Evolutionary conservation across 139 green algal species (phyloP).

Genomic region (Chlorokybus atmophyticus): DNA sequence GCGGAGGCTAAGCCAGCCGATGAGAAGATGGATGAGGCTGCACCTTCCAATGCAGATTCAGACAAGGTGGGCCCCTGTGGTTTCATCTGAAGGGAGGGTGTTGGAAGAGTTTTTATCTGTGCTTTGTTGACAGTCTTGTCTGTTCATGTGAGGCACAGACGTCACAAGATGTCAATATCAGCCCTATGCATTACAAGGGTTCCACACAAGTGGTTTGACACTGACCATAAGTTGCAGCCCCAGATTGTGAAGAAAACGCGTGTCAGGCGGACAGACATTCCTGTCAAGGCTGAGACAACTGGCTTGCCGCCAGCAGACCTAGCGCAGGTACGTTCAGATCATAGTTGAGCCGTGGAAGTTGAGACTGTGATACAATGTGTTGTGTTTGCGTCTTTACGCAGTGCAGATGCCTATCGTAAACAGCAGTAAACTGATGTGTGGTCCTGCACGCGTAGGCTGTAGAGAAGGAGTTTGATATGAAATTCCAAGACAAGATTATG

Average conservation of each 20-base stretch:
- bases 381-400: too few relatives aligned
- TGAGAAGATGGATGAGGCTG: conserved; percentile 31
- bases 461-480: conserved; percentile 53
- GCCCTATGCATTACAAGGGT: too few relatives aligned
- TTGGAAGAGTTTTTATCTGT: not conserved
- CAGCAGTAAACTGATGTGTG: too few relatives aligned
- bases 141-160: conserved; percentile 1
- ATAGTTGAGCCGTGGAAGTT: too few relatives aligned
- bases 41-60: conserved; percentile 41
- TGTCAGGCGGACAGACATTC: conserved; percentile 46
- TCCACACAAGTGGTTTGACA: too few relatives aligned
- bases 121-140: conserved; percentile 2
- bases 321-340: too few relatives aligned
- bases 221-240: conserved; percentile 9
- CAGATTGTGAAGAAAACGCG: conserved; percentile 45
- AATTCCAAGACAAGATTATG: conserved; percentile 62
- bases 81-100: not conserved
- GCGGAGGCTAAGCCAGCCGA: conserved; percentile 7
- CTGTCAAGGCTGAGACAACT: conserved; percentile 10
- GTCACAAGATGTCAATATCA: not conserved
- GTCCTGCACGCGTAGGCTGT: conserved; percentile 31
- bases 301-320: conserved; percentile 33
- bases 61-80: conserved; percentile 6
- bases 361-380: too few relatives aligned
- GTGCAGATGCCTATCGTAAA: too few relatives aligned